These are phyloP conservation scores for Saccharomycopsis sp. DNA, from an alignment of 805 yeast species.

Conservation along the genomic window DNA sequence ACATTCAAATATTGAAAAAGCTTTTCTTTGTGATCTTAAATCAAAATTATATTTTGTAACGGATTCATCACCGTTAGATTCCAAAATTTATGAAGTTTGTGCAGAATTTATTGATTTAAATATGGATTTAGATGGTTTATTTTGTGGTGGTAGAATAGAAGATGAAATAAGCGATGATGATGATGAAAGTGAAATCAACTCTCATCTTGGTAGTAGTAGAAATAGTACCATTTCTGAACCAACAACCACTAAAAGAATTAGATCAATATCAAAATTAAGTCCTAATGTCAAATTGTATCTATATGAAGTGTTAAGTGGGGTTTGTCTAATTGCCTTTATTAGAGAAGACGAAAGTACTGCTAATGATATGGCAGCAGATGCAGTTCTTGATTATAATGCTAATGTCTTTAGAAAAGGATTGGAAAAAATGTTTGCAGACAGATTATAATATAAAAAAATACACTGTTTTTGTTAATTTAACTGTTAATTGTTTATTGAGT, in stretches of 20 bases:
- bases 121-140: conserved; percentile 72
- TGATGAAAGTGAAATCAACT: neutral
- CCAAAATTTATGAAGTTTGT: conserved; percentile 91
- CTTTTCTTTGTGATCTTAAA: conserved; percentile 82
- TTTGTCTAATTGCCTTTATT: conserved; percentile 82
- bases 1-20: conserved; percentile 85
- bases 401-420: conserved; percentile 68
- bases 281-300: conserved; percentile 79
- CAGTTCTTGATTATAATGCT: conserved; percentile 84
- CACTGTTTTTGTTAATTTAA: too few relatives aligned
- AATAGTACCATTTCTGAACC: too few relatives aligned
- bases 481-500: neutral
- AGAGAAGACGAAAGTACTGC: conserved; percentile 42
- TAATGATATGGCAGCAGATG: conserved; percentile 33
- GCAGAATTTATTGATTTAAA: conserved; percentile 95
- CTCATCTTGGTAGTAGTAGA: neutral
- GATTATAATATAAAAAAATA: too few relatives aligned
- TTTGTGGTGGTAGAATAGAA: conserved; percentile 25
- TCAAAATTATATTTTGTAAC: conserved; percentile 94
- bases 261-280: conserved; percentile 49
- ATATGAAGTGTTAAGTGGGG: conserved; percentile 86
- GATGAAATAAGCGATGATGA: neutral
- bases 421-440: conserved; percentile 37
- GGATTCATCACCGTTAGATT: conserved; percentile 91
- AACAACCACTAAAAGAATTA: too few relatives aligned